Conservation (phyloP, 1,284 basidiomycete genomes). For the Fomitopsis pinicola region DNA sequence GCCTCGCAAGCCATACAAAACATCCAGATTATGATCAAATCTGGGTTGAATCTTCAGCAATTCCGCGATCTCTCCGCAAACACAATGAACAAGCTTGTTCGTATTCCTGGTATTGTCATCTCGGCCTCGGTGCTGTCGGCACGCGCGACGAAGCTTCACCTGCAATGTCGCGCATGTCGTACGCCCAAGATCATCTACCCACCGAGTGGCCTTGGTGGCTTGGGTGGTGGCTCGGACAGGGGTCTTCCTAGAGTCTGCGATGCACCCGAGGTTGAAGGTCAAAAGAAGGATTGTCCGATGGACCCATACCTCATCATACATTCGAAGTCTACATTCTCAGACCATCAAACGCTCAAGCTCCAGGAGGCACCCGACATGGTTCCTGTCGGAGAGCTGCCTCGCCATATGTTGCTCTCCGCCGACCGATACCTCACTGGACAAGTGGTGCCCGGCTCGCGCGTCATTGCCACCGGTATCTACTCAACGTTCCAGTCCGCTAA, state of each 20-base stretch:
- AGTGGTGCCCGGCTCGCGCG: slow-evolving; percentile 91
- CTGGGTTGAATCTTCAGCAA: slow-evolving; percentile 87
- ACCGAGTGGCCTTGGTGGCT: slow-evolving; percentile 80
- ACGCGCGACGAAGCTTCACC: slow-evolving; percentile 86
- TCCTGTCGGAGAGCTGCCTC: slow-evolving; percentile 95
- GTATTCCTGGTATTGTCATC: slow-evolving; percentile 97
- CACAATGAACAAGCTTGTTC: slow-evolving; percentile 93
- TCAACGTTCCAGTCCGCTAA: slow-evolving; percentile 91
- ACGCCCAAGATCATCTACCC: slow-evolving; percentile 82
- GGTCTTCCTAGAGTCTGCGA: slow-evolving; percentile 86
- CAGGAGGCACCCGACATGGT: slow-evolving; percentile 99
- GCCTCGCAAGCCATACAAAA: slow-evolving; percentile 72
- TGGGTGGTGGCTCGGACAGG: slow-evolving; percentile 75
- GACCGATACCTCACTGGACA: slow-evolving; percentile 89
- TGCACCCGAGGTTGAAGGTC: slow-evolving; percentile 67
- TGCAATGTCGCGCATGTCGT: slow-evolving; percentile 92
- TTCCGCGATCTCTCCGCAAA: slow-evolving; percentile 93
- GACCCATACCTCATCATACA: slow-evolving; percentile 98
- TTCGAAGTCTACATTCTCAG: slow-evolving; percentile 91
- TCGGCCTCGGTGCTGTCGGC: slow-evolving; percentile 93
- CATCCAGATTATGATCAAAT: slow-evolving; percentile 87
- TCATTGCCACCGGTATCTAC: slow-evolving; percentile 96
- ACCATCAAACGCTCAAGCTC: slow-evolving; percentile 95
- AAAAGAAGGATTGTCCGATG: slow-evolving; percentile 89
- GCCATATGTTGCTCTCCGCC: slow-evolving; percentile 91